Evolutionary conservation across 176 grass and related monocot genomes (phyloP).

Genomic region (Ensete glaucum): DNA sequence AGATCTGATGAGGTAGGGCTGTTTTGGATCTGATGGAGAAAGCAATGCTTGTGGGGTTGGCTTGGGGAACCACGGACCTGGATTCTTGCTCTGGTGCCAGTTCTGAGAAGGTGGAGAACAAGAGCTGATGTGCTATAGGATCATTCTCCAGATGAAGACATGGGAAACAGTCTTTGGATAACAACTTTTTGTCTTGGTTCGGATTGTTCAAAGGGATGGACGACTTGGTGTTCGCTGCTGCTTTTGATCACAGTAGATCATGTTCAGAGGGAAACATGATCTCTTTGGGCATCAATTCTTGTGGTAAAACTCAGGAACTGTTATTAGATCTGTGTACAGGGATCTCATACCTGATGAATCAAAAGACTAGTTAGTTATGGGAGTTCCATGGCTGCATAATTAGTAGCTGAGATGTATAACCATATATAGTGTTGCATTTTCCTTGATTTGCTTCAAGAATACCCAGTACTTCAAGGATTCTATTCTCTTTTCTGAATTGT

Average conservation of each 20-base stretch:
- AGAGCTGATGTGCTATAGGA: background rate
- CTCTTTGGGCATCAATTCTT: background rate
- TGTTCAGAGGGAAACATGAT: background rate
- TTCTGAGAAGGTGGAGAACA: background rate
- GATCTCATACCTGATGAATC: background rate
- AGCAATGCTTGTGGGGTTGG: slow-evolving; percentile 1
- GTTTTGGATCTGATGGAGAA: background rate
- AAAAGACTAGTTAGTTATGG: background rate
- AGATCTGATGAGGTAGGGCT: background rate
- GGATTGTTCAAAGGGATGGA: background rate
- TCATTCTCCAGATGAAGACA: background rate
- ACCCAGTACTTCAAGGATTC: too few relatives aligned
- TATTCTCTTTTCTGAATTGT: background rate
- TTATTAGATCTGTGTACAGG: background rate
- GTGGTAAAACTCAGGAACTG: background rate
- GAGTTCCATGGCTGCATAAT: background rate
- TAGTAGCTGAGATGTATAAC: background rate
- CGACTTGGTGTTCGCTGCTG: background rate
- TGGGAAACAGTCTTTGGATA: background rate
- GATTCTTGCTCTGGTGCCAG: background rate
- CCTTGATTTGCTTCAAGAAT: background rate
- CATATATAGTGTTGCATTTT: background rate
- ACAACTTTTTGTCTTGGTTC: background rate
- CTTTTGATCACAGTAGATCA: background rate
- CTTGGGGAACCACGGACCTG: background rate